phyloP scores from a whole-genome alignment of 495 filamentous ascomycete species.

The Penicillium tannophilum region DNA sequence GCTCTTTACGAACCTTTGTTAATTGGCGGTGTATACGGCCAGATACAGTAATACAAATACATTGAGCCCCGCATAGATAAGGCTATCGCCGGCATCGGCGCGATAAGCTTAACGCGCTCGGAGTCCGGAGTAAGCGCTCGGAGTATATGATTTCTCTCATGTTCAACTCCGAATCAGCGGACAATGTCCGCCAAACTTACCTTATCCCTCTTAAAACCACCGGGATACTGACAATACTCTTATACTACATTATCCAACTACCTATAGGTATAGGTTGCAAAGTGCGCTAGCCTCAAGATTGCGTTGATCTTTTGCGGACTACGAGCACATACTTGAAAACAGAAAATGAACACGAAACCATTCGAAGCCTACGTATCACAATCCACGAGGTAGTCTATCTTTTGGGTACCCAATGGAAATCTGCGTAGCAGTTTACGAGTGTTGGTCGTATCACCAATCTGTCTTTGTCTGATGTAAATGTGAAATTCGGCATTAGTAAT shows the following conservation, averaged over 20 bases:
- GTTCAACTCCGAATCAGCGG: neutral
- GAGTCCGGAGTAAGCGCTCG: neutral
- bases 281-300: too few species aligned
- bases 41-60: conserved; percentile 14
- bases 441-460: too few species aligned
- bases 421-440: too few species aligned
- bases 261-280: too few species aligned
- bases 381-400: too few species aligned
- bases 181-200: conserved; percentile 10
- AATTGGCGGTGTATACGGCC: conserved; percentile 6
- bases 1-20: neutral
- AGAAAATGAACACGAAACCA: too few species aligned
- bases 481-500: too few species aligned
- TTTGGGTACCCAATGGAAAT: too few species aligned
- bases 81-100: conserved; percentile 47
- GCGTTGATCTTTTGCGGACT: too few species aligned
- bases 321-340: too few species aligned
- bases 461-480: too few species aligned
- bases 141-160: neutral
- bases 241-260: conserved; percentile 2
- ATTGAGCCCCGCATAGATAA: conserved; percentile 39
- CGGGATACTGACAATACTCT: neutral
- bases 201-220: neutral
- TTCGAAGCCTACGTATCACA: too few species aligned
- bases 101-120: conserved; percentile 26